Conservation (phyloP, 306 rosid genomes). For the Sicyos baderoa region DNA sequence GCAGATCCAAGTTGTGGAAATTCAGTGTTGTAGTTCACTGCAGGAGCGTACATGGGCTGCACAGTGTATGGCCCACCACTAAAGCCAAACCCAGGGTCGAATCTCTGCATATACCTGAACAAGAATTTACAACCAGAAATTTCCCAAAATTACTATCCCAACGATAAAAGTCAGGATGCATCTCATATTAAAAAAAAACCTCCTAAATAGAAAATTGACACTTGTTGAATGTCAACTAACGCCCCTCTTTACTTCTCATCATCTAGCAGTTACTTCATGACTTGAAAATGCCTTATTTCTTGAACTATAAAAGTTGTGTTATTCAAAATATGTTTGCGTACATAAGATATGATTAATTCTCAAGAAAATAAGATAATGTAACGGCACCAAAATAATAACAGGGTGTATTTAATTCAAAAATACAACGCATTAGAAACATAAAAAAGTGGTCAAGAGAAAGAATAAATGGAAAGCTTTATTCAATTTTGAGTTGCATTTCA, state of each 20-base stretch:
- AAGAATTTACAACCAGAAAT: constrained; percentile 20
- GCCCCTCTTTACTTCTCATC: neutral
- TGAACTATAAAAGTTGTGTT: neutral
- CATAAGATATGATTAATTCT: neutral
- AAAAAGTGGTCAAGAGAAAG: no score
- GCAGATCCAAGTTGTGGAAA: constrained; percentile 90
- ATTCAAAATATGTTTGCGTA: neutral
- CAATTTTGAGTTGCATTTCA: no score
- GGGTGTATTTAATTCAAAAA: no score
- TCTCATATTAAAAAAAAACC: neutral
- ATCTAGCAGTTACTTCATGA: neutral
- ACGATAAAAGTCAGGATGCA: neutral
- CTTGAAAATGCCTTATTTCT: neutral
- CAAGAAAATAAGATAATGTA: no score
- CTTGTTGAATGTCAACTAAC: neutral
- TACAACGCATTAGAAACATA: no score
- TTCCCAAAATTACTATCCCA: neutral
- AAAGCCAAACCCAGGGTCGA: constrained; percentile 95
- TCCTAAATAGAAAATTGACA: neutral
- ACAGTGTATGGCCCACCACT: constrained; percentile 76
- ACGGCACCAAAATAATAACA: no score
- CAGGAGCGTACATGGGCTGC: constrained; percentile 86
- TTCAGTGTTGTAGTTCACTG: constrained; percentile 80
- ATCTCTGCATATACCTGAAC: constrained; percentile 87
- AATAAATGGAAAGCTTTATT: no score